These are phyloP conservation scores for Alternaria conjuncta DNA, from an alignment of 2,329 filamentous ascomycete genomes.

Conservation along the genomic window DNA sequence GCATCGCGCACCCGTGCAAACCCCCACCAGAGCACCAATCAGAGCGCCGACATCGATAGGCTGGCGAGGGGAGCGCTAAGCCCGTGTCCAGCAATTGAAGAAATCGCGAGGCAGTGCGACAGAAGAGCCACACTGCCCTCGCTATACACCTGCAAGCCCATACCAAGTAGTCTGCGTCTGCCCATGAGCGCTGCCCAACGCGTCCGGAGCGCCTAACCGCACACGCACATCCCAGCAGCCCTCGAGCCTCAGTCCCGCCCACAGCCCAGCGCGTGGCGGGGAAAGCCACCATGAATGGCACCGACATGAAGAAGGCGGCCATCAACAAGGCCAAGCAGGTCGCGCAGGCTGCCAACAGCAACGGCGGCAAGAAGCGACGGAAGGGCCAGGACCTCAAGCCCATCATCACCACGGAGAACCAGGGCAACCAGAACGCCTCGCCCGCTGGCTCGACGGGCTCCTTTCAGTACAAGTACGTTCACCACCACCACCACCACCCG, in stretches of 20 bases:
- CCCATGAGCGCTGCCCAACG: constrained; percentile 40
- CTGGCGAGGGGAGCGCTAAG: constrained; percentile 45
- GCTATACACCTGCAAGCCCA: neutral
- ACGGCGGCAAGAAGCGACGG: constrained; percentile 73
- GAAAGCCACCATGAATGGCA: constrained; percentile 65
- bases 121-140: constrained; percentile 21
- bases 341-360: constrained; percentile 63
- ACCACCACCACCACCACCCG: constrained; percentile 1
- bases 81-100: constrained; percentile 43
- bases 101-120: constrained; percentile 40
- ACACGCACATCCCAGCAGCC: constrained; percentile 16
- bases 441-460: constrained; percentile 42
- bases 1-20: constrained; percentile 17
- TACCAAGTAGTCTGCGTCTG: constrained; percentile 1
- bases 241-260: constrained; percentile 19
- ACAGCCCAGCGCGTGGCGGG: constrained; percentile 37
- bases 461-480: constrained; percentile 52
- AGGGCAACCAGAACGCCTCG: constrained; percentile 55
- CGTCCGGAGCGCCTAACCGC: constrained; percentile 38
- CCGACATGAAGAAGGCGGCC: constrained; percentile 68
- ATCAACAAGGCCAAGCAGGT: constrained; percentile 72
- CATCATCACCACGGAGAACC: constrained; percentile 73
- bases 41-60: constrained; percentile 31
- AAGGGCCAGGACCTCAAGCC: constrained; percentile 75
- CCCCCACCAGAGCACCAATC: constrained; percentile 36